Evolutionary conservation across 345 rosid genomes (phyloP).

Genomic region (Eucalyptus sp.): DNA sequence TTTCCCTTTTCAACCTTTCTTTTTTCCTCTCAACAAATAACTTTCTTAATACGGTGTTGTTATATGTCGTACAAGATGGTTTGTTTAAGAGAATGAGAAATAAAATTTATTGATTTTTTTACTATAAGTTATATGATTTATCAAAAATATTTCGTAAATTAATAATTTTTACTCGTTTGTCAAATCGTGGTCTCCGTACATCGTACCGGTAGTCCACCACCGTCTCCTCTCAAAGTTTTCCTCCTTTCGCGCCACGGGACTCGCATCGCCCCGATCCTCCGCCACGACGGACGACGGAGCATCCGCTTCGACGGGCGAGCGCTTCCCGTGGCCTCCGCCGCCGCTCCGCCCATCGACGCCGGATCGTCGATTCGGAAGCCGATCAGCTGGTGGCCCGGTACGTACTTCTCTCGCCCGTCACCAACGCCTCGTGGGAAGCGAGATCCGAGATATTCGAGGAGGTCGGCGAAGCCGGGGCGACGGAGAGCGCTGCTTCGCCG

Average conservation of each 20-base stretch:
- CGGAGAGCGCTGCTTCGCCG: not conserved
- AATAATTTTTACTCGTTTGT: too few relatives aligned
- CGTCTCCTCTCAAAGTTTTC: too few relatives aligned
- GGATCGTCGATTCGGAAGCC: slow-evolving; percentile 70
- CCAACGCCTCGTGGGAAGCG: slow-evolving; percentile 82
- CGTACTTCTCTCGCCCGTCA: slow-evolving; percentile 78
- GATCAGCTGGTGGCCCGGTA: slow-evolving; percentile 75
- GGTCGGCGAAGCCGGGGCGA: not conserved
- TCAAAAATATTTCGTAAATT: too few relatives aligned
- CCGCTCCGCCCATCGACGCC: slow-evolving; percentile 40
- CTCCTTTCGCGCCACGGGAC: too few relatives aligned
- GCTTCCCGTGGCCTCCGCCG: not conserved
- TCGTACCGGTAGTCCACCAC: too few relatives aligned
- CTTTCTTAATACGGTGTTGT: too few relatives aligned
- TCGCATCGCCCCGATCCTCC: not conserved
- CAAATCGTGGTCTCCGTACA: not conserved
- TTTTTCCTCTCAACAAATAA: too few relatives aligned
- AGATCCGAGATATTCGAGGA: slow-evolving; percentile 48
- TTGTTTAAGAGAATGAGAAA: too few relatives aligned
- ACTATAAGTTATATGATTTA: too few relatives aligned
- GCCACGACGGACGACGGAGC: not conserved
- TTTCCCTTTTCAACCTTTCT: too few relatives aligned
- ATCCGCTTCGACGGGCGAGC: not conserved
- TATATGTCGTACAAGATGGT: too few relatives aligned
- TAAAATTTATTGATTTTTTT: too few relatives aligned